Evolutionary conservation across 1,139 yeast genomes (phyloP).

Genomic region (Suhomyces anneliseae): DNA sequence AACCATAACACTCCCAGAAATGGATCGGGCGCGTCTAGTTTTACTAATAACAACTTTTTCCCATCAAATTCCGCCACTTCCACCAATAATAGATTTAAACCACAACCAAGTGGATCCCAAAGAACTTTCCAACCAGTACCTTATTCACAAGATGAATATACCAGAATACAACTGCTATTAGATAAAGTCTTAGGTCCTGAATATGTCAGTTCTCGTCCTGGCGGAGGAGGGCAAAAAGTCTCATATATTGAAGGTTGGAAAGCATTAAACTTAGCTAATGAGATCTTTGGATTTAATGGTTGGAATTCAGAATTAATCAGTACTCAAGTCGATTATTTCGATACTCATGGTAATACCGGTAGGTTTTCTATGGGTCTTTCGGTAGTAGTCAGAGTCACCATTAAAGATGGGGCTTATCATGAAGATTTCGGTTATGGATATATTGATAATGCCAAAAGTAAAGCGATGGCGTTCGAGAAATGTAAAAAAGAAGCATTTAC

Average conservation of each 20-base stretch:
- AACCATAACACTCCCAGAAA: not conserved
- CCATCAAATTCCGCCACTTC: conserved; percentile 2
- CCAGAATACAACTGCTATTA: conserved; percentile 42
- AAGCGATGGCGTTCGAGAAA: conserved; percentile 76
- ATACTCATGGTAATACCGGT: conserved; percentile 55
- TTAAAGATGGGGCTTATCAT: conserved; percentile 73
- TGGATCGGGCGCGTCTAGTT: not conserved
- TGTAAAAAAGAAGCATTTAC: conserved; percentile 82
- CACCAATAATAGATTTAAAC: conserved; percentile 6
- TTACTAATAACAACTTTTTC: not conserved
- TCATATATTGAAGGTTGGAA: conserved; percentile 82
- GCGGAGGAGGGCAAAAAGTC: conserved; percentile 68
- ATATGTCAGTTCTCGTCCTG: conserved; percentile 77
- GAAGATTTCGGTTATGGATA: conserved; percentile 85
- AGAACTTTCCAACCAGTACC: conserved; percentile 27
- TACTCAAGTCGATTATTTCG: conserved; percentile 70
- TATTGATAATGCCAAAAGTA: conserved; percentile 68
- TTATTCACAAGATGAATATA: conserved; percentile 42
- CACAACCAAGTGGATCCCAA: conserved; percentile 12
- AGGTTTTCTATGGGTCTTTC: conserved; percentile 64
- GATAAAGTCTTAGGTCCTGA: conserved; percentile 85
- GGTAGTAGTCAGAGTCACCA: conserved; percentile 67
- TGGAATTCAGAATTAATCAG: conserved; percentile 73
- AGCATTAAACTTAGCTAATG: conserved; percentile 74
- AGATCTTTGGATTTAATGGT: conserved; percentile 78